phyloP scores from a whole-genome alignment of 805 yeast species.

The Barnettozyma salicaria region DNA sequence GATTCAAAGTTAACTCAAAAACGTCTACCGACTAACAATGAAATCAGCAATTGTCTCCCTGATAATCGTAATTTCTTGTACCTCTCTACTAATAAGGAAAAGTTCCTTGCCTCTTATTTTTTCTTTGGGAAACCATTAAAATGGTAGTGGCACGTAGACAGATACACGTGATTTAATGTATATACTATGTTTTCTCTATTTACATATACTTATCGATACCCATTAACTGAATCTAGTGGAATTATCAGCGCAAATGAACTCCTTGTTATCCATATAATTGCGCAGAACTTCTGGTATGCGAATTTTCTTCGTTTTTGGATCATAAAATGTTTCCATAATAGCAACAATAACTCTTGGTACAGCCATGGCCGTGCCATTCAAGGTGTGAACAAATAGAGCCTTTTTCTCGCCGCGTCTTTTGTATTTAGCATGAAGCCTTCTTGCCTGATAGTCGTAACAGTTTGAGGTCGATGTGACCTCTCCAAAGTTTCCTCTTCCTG shows the following conservation, averaged over 20 bases:
- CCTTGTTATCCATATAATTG: conserved; percentile 62
- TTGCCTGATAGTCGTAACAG: conserved; percentile 85
- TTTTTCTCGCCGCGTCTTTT: conserved; percentile 30
- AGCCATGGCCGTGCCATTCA: conserved; percentile 95
- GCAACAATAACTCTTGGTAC: conserved; percentile 89
- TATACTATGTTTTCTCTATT: too few species aligned
- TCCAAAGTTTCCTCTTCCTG: conserved; percentile 90
- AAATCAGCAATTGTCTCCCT: conserved; percentile 2
- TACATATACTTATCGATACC: too few species aligned
- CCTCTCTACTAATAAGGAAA: too few species aligned
- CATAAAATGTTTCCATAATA: conserved; percentile 79
- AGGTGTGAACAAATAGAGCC: conserved; percentile 60
- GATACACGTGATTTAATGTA: too few species aligned
- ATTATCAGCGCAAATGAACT: conserved; percentile 18
- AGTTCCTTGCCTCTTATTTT: too few species aligned
- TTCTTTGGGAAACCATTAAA: too few species aligned
- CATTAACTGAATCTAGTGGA: too few species aligned
- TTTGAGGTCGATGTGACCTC: conserved; percentile 88
- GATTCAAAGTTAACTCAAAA: too few species aligned
- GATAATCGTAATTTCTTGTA: too few species aligned
- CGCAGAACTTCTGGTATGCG: conserved; percentile 62
- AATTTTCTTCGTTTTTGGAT: conserved; percentile 47
- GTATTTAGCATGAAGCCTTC: conserved; percentile 70
- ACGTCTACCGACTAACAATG: too few species aligned
- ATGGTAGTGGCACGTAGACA: too few species aligned